Conservation (phyloP, 352 stramenopile genomes). For the Pythium dissotocum region DNA sequence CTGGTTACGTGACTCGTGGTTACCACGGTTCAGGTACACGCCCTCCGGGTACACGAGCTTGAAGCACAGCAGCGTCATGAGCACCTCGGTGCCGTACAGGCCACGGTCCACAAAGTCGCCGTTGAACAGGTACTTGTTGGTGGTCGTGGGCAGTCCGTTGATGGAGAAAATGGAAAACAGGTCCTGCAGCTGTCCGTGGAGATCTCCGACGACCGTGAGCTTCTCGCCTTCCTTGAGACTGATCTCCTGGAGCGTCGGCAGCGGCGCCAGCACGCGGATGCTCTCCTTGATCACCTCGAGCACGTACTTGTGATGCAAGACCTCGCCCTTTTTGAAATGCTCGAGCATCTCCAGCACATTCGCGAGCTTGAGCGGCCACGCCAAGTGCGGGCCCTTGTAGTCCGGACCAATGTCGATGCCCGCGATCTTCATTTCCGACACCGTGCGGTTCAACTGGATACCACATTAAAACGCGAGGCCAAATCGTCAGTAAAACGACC, state of each 20-base stretch:
- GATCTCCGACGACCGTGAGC: slow-evolving; percentile 92
- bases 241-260: slow-evolving; percentile 89
- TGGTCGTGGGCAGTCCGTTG: slow-evolving; percentile 84
- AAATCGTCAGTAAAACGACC: background rate
- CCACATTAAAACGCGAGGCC: background rate
- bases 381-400: slow-evolving; percentile 78
- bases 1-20: slow-evolving; percentile 95
- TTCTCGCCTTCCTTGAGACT: slow-evolving; percentile 81
- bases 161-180: slow-evolving; percentile 95
- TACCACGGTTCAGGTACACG: slow-evolving; percentile 93
- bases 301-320: slow-evolving; percentile 92
- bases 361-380: slow-evolving; percentile 82
- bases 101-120: slow-evolving; percentile 96
- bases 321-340: slow-evolving; percentile 87
- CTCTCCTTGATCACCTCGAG: slow-evolving; percentile 79
- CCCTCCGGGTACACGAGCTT: slow-evolving; percentile 79
- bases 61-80: slow-evolving; percentile 79
- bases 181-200: slow-evolving; percentile 95
- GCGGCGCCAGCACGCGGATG: slow-evolving; percentile 55
- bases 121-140: slow-evolving; percentile 97
- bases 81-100: slow-evolving; percentile 83
- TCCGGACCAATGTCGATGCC: slow-evolving; percentile 52
- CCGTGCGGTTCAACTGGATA: slow-evolving; percentile 45
- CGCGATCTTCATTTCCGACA: slow-evolving; percentile 57
- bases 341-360: slow-evolving; percentile 90